Conservation (phyloP, 306 rosid species). For the Albizia julibrissin region DNA sequence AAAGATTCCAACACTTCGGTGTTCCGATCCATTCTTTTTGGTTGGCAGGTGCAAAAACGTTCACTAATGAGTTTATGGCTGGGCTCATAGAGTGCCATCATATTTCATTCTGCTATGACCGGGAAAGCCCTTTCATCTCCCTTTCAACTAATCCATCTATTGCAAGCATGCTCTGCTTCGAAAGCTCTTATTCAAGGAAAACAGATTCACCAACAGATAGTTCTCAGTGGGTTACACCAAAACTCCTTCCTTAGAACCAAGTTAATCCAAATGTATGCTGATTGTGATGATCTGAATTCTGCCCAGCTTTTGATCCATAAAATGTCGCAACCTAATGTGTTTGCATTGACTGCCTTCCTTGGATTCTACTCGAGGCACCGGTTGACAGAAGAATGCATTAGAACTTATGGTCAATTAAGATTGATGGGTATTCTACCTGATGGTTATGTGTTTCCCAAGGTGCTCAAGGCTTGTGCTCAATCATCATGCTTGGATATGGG, state of each 20-base stretch:
- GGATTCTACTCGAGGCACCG: slow-evolving; percentile 44
- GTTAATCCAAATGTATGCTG: slow-evolving; percentile 51
- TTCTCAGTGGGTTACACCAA: slow-evolving; percentile 24
- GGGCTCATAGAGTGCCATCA: slow-evolving; percentile 15
- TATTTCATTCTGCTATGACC: slow-evolving; percentile 18
- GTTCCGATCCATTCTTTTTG: neutral
- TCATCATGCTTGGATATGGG: slow-evolving; percentile 27
- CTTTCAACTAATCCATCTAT: slow-evolving; percentile 29
- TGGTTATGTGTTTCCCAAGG: slow-evolving; percentile 52
- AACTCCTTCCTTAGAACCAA: slow-evolving; percentile 45
- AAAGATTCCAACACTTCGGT: neutral
- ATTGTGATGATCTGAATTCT: slow-evolving; percentile 38
- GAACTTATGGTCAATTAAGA: slow-evolving; percentile 34
- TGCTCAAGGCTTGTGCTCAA: slow-evolving; percentile 44
- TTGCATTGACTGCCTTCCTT: slow-evolving; percentile 49
- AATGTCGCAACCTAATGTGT: slow-evolving; percentile 46
- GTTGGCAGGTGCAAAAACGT: neutral
- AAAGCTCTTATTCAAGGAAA: slow-evolving; percentile 46
- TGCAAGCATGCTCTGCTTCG: slow-evolving; percentile 44
- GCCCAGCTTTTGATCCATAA: slow-evolving; percentile 31
- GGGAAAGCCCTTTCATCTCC: slow-evolving; percentile 4
- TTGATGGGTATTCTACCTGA: slow-evolving; percentile 40
- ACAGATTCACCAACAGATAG: slow-evolving; percentile 41
- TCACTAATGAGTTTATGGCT: slow-evolving; percentile 30
- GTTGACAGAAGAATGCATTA: slow-evolving; percentile 25